A percentile compares a stretch with the other conserved stretches of the same genome.
These are phyloP conservation scores for Fusarium proliferatum DNA, from an alignment of 2,329 filamentous ascomycete genomes.

Conservation along the genomic window DNA sequence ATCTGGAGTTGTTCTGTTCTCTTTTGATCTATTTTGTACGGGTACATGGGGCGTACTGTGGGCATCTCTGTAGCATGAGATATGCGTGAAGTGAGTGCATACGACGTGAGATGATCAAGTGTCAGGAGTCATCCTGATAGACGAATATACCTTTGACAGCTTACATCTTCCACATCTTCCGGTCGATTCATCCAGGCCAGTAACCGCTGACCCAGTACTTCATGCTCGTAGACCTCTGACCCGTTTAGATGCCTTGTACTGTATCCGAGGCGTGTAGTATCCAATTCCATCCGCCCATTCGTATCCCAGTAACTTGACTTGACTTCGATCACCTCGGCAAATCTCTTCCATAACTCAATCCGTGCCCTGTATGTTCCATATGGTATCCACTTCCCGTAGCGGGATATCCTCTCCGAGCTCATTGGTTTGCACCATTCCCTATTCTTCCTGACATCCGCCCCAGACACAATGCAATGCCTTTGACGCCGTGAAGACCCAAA, in stretches of 20 bases:
- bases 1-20: constrained; percentile 28
- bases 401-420: background rate
- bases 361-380: background rate
- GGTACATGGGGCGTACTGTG: constrained; percentile 28
- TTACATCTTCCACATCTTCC: background rate
- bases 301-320: background rate
- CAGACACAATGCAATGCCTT: background rate
- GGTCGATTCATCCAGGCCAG: too few species aligned
- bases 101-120: constrained; percentile 6
- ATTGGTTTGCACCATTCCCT: constrained; percentile 2
- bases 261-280: background rate
- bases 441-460: background rate
- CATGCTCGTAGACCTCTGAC: background rate
- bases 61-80: constrained; percentile 22
- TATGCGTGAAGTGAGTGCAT: constrained; percentile 9
- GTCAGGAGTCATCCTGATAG: constrained; percentile 15
- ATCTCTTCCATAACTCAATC: background rate
- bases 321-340: background rate
- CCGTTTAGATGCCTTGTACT: background rate
- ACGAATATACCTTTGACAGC: constrained; percentile 37
- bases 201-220: background rate
- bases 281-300: background rate
- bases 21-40: constrained; percentile 11
- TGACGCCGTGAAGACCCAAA: constrained; percentile 17
- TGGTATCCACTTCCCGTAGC: background rate